These are phyloP conservation scores for Fremontodendron californicum DNA, from an alignment of 345 rosid genomes.

Conservation along the genomic window DNA sequence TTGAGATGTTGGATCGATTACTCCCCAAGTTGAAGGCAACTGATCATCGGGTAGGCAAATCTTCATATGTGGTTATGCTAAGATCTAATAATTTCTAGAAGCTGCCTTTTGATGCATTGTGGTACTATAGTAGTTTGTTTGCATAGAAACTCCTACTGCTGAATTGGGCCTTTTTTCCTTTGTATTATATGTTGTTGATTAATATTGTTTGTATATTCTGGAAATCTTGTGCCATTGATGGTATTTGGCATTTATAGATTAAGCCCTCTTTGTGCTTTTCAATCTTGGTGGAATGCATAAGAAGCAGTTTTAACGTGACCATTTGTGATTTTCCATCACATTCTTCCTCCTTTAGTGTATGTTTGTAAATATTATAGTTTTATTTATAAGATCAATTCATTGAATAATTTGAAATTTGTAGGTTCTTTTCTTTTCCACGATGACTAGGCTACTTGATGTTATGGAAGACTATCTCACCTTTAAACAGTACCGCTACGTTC, in stretches of 20 bases:
- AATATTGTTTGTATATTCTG: background rate
- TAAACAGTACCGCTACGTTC: conserved; percentile 75
- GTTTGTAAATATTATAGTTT: background rate
- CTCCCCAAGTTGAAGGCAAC: conserved; percentile 88
- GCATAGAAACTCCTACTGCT: background rate
- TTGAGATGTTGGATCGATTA: conserved; percentile 91
- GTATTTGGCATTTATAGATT: background rate
- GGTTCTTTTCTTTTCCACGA: conserved; percentile 95
- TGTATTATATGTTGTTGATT: background rate
- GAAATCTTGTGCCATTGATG: background rate
- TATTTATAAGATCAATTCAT: background rate
- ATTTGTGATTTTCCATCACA: background rate
- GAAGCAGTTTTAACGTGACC: background rate
- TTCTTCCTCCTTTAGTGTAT: background rate
- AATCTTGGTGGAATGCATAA: background rate
- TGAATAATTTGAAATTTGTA: conserved; percentile 27
- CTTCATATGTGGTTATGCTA: background rate
- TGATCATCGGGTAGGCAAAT: conserved; percentile 73
- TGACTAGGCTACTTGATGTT: conserved; percentile 94
- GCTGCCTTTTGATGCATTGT: background rate
- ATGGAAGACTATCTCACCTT: conserved; percentile 83
- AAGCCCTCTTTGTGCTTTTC: background rate
- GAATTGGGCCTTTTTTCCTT: background rate
- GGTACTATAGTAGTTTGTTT: background rate
- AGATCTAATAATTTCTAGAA: background rate